A percentile compares a stretch with the other conserved stretches of the same genome.
These are phyloP conservation scores for Epichloe aotearoae DNA, from an alignment of 2,329 filamentous ascomycete genomes.

Conservation along the genomic window DNA sequence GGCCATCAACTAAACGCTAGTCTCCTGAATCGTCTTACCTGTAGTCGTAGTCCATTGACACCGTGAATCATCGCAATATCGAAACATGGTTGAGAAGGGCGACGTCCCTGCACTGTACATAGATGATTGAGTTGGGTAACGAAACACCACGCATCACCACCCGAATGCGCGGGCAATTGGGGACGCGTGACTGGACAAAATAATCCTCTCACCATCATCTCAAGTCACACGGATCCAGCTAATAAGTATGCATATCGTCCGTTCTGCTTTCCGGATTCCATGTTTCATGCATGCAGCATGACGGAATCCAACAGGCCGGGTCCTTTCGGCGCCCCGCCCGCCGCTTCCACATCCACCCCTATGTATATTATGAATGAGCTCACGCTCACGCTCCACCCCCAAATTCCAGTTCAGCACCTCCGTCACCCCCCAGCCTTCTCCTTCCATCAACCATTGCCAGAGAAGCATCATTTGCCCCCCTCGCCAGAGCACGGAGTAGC, in stretches of 20 bases:
- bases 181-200: too few relatives aligned
- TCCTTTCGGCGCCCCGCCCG: not conserved
- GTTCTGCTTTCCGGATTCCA: not conserved
- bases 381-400: constrained; percentile 1
- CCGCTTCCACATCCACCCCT: not conserved
- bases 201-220: too few relatives aligned
- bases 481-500: not conserved
- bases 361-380: too few relatives aligned
- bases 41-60: too few relatives aligned
- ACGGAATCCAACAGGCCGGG: not conserved
- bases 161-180: too few relatives aligned
- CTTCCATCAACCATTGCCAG: constrained; percentile 2
- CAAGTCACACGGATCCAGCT: not conserved
- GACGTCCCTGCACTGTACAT: too few relatives aligned
- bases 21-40: too few relatives aligned
- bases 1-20: too few relatives aligned
- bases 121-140: too few relatives aligned
- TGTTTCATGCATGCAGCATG: not conserved
- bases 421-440: not conserved
- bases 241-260: not conserved
- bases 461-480: not conserved
- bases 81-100: too few relatives aligned
- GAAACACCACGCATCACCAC: too few relatives aligned
- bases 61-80: too few relatives aligned
- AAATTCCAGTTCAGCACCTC: not conserved